Base-by-base conservation (phyloP, 306 rosid species). In the Parietaria judaica region DNA sequence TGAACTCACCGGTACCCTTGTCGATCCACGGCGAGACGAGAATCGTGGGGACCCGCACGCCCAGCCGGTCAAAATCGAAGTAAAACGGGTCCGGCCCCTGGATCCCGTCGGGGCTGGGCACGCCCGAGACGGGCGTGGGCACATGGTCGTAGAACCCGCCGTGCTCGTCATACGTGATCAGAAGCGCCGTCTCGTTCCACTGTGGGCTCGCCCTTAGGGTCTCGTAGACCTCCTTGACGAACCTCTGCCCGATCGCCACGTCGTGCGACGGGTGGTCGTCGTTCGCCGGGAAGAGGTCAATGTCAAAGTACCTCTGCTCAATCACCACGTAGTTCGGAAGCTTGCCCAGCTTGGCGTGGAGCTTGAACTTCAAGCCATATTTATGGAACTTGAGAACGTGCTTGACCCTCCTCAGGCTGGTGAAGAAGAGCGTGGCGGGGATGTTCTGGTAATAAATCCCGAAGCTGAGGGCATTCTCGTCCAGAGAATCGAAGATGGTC, bases 221-320 rank as follows among this genome's bases (percentile, higher is more conserved):
- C 75, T 91, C 98, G 55, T 91, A 91, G 41, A 91, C 96, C 68
- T 88, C 95, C 87, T 91, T 88, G 70, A 91, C 89, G 35, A 88
- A 80, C 76, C 53, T 80, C 86, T 91, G 98, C 50, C 96, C 98
- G 2, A 35, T 14, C 34, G 96, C 96, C 66, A 91, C 92, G 50
- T 91, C 95, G 50, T 91, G 98, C n/a, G 98, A 88, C 0, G 98
- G 98, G 41, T 91, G 98, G 11, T 91, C 96, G 17, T 91, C 98
- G 47, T 91, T 91, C 13, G 98, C 96, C 52, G 96, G 98, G 6
- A 74, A 70, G 9, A 77, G 15, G 56, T 73, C 52, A 1, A 85
- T 56, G 41, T 91, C 98, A 7, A 91, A 91, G 80, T 91, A 91
- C 12, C 98, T 64, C 72, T 87, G 98, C 51, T 91, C 96, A 3